Evolutionary conservation across 805 yeast species (phyloP), one percentile per base, ranked within the genome.

Genomic region (Candida maltosa): DNA sequence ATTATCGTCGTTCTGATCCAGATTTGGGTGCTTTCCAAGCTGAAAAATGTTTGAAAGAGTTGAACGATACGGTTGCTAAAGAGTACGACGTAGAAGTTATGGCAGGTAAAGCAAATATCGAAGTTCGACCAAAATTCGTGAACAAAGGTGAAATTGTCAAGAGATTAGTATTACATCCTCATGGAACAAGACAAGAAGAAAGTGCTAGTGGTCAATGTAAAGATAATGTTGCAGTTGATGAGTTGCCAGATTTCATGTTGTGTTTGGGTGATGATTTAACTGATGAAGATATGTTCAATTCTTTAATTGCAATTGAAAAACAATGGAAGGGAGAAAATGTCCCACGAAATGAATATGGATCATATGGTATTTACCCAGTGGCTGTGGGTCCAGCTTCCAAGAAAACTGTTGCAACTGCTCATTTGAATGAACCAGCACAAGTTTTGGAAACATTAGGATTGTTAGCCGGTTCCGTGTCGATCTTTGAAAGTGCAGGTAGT

Each of bases 111-210:
- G 97, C 97, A 21, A 93, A 93, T 53, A 75, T 93, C 30, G 99
- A 93, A 62, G 97, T 93, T n/a, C 73, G 98, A 44, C 99, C 99
- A 10, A 77, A 78, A 40, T 85, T 88, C 56, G 87, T 91, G 36
- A 93, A 93, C 66, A 93, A 93, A 60, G 99, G 99, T 38, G 98
- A 91, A 60, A 93, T 93, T 51, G 97, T 86, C 24, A 83, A 78
- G 53, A 65, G 88, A 42, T 70, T 91, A 39, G 86, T 87, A 8
- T 64, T 78, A 49, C 75, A 75, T 37, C 70, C 75, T 14, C 82
- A 82, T 54, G 86, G 86, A 3, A 54, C 64, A 1, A 63, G 72
- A 39, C 82, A 76, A 49, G 64, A 64, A 27, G 45, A 44, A 31
- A 52, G 56, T 7, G 47, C 50, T 15, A 42, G 41, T 16, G 37